phyloP scores from a whole-genome alignment of 2,329 filamentous ascomycete species.

The Tolypocladium paradoxum region DNA sequence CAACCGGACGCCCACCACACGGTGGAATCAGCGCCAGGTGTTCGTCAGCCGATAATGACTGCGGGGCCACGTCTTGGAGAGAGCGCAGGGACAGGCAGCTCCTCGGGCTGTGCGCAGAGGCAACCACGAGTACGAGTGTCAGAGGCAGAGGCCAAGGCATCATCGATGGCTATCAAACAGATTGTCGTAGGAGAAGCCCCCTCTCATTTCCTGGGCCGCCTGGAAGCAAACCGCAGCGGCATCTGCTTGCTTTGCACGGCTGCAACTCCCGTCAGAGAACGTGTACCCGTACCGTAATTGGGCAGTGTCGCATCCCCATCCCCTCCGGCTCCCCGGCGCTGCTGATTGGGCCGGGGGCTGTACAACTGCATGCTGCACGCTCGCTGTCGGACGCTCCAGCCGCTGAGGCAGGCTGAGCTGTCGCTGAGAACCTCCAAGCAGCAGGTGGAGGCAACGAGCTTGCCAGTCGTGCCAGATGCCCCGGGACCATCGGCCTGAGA shows the following conservation, averaged over 20 bases:
- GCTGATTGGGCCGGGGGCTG: neutral
- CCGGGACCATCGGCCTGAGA: too few relatives aligned
- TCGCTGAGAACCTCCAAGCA: neutral
- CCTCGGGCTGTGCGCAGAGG: too few relatives aligned
- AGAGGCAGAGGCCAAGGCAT: neutral
- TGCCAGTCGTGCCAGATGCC: too few relatives aligned
- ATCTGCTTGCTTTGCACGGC: neutral
- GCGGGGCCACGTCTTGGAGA: neutral
- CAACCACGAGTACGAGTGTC: too few relatives aligned
- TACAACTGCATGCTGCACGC: neutral
- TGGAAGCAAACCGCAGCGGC: neutral
- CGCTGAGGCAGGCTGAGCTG: neutral
- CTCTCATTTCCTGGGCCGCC: neutral
- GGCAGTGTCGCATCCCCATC: neutral
- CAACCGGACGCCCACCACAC: neutral
- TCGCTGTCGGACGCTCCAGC: neutral
- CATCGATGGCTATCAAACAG: neutral
- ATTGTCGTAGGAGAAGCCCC: neutral
- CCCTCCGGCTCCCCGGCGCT: neutral
- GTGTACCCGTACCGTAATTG: neutral
- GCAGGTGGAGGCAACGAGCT: neutral
- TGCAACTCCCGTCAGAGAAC: neutral
- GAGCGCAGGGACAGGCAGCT: too few relatives aligned
- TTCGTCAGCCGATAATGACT: neutral
- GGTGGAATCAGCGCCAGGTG: neutral